Conservation (phyloP, 2,329 filamentous ascomycete species). For the Epichloe typhina region DNA sequence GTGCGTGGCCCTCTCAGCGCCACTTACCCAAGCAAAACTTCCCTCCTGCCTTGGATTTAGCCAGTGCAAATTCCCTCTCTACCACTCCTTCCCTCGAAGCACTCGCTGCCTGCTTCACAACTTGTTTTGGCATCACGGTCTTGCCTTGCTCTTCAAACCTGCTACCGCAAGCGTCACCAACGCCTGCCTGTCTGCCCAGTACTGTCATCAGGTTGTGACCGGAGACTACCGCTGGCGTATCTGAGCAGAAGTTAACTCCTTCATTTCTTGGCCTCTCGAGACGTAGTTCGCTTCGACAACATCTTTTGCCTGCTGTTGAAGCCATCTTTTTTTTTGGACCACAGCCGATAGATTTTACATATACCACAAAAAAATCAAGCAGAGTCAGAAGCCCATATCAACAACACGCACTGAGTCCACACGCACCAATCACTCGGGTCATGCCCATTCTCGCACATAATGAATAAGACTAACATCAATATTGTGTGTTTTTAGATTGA, state of each 20-base stretch:
- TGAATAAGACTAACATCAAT: background rate
- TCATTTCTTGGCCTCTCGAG: background rate
- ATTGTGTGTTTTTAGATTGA: constrained; percentile 17
- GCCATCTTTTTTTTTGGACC: constrained; percentile 12
- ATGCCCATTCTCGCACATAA: background rate
- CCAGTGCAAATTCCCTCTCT: background rate
- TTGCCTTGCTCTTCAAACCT: background rate
- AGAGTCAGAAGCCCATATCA: constrained; percentile 7
- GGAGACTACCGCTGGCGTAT: background rate
- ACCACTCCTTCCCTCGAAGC: background rate
- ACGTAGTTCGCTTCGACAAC: constrained; percentile 7
- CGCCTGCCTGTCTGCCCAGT: background rate
- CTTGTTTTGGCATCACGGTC: background rate
- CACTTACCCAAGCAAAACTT: background rate
- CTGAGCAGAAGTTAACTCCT: background rate
- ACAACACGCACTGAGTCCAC: background rate
- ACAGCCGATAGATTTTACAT: constrained; percentile 10
- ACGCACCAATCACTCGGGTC: background rate
- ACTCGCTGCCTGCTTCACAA: background rate
- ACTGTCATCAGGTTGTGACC: constrained; percentile 3
- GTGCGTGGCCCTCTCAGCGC: background rate
- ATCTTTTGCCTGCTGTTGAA: constrained; percentile 11
- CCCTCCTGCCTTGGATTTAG: background rate
- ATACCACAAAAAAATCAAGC: constrained; percentile 5
- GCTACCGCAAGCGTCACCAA: background rate